phyloP scores from a whole-genome alignment of 2,329 filamentous ascomycete species.

The Fusarium mundagurra region DNA sequence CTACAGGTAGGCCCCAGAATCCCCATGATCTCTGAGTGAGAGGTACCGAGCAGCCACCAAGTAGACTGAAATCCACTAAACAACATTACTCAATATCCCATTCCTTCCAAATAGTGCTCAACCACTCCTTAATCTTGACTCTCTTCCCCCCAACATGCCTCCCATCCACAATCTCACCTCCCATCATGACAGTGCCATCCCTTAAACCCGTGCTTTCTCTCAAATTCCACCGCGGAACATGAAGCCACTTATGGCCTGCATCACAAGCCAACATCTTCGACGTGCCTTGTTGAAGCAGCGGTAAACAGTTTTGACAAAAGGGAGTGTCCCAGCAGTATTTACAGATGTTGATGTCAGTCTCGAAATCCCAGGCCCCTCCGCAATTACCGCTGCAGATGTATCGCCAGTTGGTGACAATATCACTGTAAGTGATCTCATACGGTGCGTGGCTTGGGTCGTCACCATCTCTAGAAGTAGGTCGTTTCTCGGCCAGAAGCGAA shows the following conservation, averaged over 20 bases:
- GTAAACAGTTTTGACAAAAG: not conserved
- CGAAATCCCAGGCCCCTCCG: not conserved
- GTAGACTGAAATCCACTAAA: too few species aligned
- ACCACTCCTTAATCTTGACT: not conserved
- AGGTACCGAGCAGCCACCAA: too few species aligned
- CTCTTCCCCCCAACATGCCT: not conserved
- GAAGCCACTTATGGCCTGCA: not conserved
- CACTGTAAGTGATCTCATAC: not conserved
- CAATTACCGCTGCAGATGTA: not conserved
- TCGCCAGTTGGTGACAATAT: not conserved
- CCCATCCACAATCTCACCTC: not conserved
- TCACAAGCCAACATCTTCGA: not conserved
- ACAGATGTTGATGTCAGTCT: not conserved
- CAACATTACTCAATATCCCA: not conserved
- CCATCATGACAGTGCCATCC: not conserved
- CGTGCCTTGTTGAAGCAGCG: not conserved
- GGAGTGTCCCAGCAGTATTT: not conserved
- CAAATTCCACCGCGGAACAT: not conserved
- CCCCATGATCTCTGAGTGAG: too few species aligned
- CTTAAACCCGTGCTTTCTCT: not conserved
- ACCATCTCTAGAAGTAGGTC: rapidly evolving
- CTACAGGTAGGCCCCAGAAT: too few species aligned
- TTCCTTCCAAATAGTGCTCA: not conserved
- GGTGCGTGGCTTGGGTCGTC: rapidly evolving
- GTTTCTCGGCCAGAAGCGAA: rapidly evolving